A percentile compares a stretch with the other conserved stretches of the same genome.
These are phyloP conservation scores for Hypoxylon trugodes DNA, from an alignment of 495 filamentous ascomycete species.

Conservation along the genomic window DNA sequence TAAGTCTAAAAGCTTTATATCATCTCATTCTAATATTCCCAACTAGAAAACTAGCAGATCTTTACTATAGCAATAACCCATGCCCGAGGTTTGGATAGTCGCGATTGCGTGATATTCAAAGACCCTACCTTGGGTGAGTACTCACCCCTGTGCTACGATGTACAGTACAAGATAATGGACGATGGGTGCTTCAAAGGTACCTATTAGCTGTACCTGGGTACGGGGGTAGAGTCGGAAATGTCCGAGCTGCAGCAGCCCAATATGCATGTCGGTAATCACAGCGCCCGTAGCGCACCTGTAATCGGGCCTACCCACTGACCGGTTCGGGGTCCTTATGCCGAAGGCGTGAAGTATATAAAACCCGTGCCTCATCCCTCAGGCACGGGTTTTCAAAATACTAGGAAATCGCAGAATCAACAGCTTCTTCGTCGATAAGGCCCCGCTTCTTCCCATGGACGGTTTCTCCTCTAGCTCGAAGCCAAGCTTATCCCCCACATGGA, in stretches of 20 bases:
- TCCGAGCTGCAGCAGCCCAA: no score
- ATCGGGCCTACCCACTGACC: conserved; percentile 12
- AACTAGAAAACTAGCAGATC: neutral
- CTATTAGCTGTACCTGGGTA: no score
- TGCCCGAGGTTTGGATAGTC: neutral
- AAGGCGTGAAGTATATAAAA: conserved; percentile 19
- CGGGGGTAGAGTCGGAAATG: neutral
- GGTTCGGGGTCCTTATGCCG: conserved; percentile 1
- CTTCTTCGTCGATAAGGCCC: neutral
- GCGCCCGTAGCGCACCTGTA: neutral
- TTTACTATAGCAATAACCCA: neutral
- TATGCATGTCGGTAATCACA: neutral
- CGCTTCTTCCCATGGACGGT: conserved; percentile 11
- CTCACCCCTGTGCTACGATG: neutral
- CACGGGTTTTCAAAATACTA: conserved; percentile 1
- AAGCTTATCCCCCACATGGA: conserved; percentile 21
- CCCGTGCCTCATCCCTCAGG: conserved; percentile 20
- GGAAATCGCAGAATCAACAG: conserved; percentile 8
- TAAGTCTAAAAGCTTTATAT: neutral
- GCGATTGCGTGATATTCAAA: conserved; percentile 17
- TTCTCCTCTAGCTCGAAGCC: conserved; percentile 11
- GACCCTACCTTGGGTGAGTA: no score
- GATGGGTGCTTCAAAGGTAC: no score
- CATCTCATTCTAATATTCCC: neutral
- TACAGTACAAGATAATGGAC: neutral